These are phyloP conservation scores for Globisporangium ultimum DNA, from an alignment of 352 stramenopile species.

Conservation along the genomic window DNA sequence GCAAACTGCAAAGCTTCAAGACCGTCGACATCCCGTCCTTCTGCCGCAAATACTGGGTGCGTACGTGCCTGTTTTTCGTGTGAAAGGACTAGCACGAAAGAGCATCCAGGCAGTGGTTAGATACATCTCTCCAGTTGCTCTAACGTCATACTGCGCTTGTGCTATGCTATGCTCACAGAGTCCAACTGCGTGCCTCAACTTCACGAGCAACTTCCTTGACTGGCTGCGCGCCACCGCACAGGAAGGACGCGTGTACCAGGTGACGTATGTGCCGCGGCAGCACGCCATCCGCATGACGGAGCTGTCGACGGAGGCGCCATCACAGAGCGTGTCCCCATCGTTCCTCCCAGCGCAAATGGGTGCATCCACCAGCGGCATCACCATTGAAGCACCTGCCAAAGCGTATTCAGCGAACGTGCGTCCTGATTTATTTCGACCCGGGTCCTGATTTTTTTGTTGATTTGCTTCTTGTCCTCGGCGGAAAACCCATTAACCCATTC, in stretches of 20 bases:
- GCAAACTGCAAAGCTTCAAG: constrained; percentile 63
- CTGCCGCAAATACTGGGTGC: constrained; percentile 72
- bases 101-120: background rate
- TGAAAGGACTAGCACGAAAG: background rate
- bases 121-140: background rate
- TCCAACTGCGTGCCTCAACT: constrained; percentile 63
- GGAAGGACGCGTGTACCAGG: constrained; percentile 36
- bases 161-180: constrained; percentile 19
- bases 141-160: background rate
- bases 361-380: too few relatives aligned
- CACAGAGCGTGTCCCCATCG: too few relatives aligned
- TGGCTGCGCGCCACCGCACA: constrained; percentile 46
- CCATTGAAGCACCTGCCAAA: too few relatives aligned
- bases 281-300: constrained; percentile 45
- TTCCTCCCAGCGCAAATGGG: constrained; percentile 25
- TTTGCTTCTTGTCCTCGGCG: too few relatives aligned
- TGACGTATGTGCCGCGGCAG: constrained; percentile 47
- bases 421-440: too few relatives aligned
- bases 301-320: background rate
- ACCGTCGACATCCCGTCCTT: constrained; percentile 63
- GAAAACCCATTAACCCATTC: too few relatives aligned
- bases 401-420: too few relatives aligned
- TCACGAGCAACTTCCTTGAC: constrained; percentile 56
- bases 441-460: too few relatives aligned
- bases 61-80: constrained; percentile 14